Conservation (phyloP, 2,329 filamentous ascomycete species). For the Monilinia fructicola region DNA sequence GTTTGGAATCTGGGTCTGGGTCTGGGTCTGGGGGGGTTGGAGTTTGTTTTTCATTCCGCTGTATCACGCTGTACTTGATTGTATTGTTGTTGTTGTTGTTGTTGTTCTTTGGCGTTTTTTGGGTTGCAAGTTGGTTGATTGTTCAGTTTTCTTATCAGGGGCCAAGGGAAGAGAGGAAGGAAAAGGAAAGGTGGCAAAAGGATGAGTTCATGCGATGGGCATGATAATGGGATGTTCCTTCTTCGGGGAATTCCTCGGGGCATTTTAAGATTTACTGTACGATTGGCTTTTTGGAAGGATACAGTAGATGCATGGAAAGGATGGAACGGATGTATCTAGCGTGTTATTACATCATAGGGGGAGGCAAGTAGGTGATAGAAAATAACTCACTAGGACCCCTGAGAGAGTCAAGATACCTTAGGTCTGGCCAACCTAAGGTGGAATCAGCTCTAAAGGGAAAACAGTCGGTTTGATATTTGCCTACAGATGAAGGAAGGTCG, state of each 20-base stretch:
- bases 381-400: background rate
- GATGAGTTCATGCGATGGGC: background rate
- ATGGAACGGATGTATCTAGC: background rate
- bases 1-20: background rate
- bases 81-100: no score
- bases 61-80: background rate
- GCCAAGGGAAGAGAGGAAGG: background rate
- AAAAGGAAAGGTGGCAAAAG: background rate
- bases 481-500: no score
- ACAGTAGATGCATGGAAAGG: background rate
- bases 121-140: background rate
- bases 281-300: no score
- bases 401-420: background rate
- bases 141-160: background rate
- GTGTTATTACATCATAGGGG: rapidly evolving
- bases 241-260: background rate
- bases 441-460: background rate
- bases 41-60: background rate
- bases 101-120: background rate
- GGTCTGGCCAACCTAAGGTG: conserved; percentile 12
- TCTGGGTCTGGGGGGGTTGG: background rate
- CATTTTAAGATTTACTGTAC: background rate
- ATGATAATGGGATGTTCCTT: background rate
- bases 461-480: background rate
- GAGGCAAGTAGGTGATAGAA: background rate